These are phyloP conservation scores for Neohortaea acidophila DNA, from an alignment of 495 filamentous ascomycete genomes.

Conservation along the genomic window DNA sequence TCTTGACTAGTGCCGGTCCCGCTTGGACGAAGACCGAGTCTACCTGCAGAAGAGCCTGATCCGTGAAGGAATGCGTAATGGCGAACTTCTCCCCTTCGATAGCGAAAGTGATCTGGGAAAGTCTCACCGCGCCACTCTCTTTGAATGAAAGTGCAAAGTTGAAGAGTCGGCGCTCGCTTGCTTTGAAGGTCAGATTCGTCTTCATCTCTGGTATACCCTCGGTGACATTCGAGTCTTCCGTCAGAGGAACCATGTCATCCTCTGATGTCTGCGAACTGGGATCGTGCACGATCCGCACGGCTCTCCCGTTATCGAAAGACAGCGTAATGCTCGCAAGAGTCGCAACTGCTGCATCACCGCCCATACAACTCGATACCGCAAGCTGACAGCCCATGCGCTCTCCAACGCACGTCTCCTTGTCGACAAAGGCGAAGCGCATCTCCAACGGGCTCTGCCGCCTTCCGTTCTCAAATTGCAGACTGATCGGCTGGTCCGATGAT, in stretches of 20 bases:
- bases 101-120: constrained; percentile 1
- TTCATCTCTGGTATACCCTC: constrained; percentile 32
- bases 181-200: constrained; percentile 51
- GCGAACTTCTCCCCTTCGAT: constrained; percentile 2
- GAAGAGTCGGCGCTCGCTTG: constrained; percentile 55
- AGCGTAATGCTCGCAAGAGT: constrained; percentile 42
- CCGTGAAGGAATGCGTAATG: constrained; percentile 8
- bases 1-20: background rate
- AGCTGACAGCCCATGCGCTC: constrained; percentile 62
- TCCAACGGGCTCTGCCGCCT: constrained; percentile 33
- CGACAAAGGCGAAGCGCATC: constrained; percentile 57
- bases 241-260: background rate
- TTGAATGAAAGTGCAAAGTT: constrained; percentile 56
- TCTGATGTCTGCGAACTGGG: background rate
- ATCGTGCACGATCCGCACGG: constrained; percentile 18
- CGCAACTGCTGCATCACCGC: constrained; percentile 45
- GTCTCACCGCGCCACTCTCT: constrained; percentile 58
- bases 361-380: constrained; percentile 52
- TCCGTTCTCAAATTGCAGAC: background rate
- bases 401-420: constrained; percentile 66
- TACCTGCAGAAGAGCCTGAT: constrained; percentile 7
- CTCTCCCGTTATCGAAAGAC: constrained; percentile 18
- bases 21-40: constrained; percentile 15
- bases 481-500: constrained; percentile 6
- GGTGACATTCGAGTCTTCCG: background rate